These are phyloP conservation scores for Blepharisma stoltei DNA, from an alignment of 73 alveolate species.

Conservation along the genomic window DNA sequence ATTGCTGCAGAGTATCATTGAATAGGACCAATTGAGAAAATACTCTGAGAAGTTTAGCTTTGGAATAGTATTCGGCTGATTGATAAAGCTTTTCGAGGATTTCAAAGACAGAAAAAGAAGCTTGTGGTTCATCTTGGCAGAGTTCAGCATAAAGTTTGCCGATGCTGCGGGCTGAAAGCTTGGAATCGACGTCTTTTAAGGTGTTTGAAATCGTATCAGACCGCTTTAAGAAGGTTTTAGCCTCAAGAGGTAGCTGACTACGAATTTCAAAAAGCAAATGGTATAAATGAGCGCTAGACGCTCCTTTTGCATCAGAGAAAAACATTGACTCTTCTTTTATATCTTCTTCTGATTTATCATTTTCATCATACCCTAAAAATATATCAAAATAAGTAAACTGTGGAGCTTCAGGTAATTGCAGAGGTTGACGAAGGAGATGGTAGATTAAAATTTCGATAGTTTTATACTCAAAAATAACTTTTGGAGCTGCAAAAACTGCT, in stretches of 20 bases:
- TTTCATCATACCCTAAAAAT: background rate
- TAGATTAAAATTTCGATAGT: background rate
- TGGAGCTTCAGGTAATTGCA: background rate
- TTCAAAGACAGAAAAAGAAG: background rate
- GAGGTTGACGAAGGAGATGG: background rate
- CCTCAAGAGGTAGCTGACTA: background rate
- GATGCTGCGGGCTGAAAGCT: too few relatives aligned
- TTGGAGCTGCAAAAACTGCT: background rate
- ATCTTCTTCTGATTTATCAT: background rate
- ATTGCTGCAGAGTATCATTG: background rate
- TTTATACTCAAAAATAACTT: background rate
- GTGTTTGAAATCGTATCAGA: background rate
- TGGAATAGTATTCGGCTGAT: background rate
- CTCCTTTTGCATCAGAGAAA: conserved; percentile 15
- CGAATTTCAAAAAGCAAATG: background rate
- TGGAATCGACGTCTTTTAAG: background rate
- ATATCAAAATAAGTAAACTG: background rate
- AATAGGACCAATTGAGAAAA: background rate
- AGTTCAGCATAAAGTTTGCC: background rate
- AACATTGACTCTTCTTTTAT: background rate
- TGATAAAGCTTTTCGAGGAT: background rate
- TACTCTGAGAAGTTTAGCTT: background rate
- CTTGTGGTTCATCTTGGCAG: background rate
- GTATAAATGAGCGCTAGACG: background rate
- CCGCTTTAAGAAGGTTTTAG: background rate